Percentiles rank a stretch among this genome's conserved stretches.
These are phyloP conservation scores for Calonectria ilicicola DNA, from an alignment of 2,329 filamentous ascomycete species.

Conservation along the genomic window DNA sequence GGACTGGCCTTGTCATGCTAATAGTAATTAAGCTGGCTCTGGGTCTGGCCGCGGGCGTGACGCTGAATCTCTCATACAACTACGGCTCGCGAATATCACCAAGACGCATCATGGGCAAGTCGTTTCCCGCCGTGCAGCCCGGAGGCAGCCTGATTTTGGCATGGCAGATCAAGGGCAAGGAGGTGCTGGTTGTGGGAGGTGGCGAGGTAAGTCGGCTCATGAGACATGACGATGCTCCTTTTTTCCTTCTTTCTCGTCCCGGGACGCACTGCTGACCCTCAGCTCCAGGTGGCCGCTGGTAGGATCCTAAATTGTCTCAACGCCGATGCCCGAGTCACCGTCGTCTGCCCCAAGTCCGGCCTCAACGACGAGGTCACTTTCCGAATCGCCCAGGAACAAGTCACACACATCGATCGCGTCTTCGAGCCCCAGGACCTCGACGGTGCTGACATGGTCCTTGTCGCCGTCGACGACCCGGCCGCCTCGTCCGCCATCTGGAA, in stretches of 20 bases:
- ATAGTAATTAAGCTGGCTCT: slow-evolving; percentile 9
- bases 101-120: slow-evolving; percentile 47
- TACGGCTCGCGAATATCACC: slow-evolving; percentile 15
- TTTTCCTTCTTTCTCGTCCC: background rate
- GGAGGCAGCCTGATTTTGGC: slow-evolving; percentile 94
- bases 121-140: slow-evolving; percentile 85
- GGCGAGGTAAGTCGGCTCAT: slow-evolving; percentile 78
- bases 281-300: slow-evolving; percentile 86
- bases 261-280: background rate
- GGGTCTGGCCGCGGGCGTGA: slow-evolving; percentile 23
- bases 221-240: background rate
- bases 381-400: slow-evolving; percentile 80
- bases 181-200: slow-evolving; percentile 91
- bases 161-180: slow-evolving; percentile 93
- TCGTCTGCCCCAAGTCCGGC: slow-evolving; percentile 83
- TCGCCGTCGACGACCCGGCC: slow-evolving; percentile 91
- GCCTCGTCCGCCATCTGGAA: slow-evolving; percentile 95
- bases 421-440: slow-evolving; percentile 92
- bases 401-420: slow-evolving; percentile 83
- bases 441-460: slow-evolving; percentile 85
- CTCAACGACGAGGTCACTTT: slow-evolving; percentile 90
- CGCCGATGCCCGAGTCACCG: slow-evolving; percentile 89
- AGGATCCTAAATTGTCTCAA: slow-evolving; percentile 95
- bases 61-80: slow-evolving; percentile 25
- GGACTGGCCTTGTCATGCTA: slow-evolving; percentile 12